Conservation (phyloP, 2,329 filamentous ascomycete species). For the Botrytis paeoniae region DNA sequence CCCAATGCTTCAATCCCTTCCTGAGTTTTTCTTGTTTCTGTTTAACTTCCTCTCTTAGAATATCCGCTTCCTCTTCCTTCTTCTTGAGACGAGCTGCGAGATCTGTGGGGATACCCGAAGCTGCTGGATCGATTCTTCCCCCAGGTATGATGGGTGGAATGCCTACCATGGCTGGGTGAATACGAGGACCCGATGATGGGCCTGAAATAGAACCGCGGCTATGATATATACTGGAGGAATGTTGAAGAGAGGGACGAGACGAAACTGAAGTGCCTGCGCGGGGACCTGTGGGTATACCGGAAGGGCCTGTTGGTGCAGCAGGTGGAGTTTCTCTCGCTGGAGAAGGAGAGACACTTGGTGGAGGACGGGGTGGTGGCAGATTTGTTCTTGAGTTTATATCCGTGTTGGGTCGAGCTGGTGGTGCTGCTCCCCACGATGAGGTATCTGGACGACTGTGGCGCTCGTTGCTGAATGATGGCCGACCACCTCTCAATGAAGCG, state of each 20-base stretch:
- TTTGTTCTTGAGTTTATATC: constrained; percentile 24
- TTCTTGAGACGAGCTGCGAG: constrained; percentile 34
- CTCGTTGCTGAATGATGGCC: constrained; percentile 35
- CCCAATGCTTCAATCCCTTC: constrained; percentile 35
- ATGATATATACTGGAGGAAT: constrained; percentile 31
- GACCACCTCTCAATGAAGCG: constrained; percentile 33
- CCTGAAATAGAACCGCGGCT: constrained; percentile 20
- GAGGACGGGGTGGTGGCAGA: constrained; percentile 27
- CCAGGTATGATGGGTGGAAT: constrained; percentile 36
- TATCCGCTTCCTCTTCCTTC: constrained; percentile 37
- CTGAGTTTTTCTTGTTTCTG: constrained; percentile 37
- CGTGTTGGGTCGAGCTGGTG: constrained; percentile 25
- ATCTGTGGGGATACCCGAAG: constrained; percentile 34
- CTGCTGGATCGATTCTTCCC: constrained; percentile 36
- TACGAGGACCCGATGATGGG: constrained; percentile 30
- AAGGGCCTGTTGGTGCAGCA: constrained; percentile 32
- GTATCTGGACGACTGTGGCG: constrained; percentile 32
- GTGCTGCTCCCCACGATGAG: constrained; percentile 33
- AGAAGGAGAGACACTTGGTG: constrained; percentile 34
- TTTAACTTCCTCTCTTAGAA: constrained; percentile 34
- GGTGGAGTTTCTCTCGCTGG: constrained; percentile 28
- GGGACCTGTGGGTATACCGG: constrained; percentile 36
- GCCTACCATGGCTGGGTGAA: constrained; percentile 37
- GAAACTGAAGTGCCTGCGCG: constrained; percentile 31
- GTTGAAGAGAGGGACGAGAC: constrained; percentile 32